These are phyloP conservation scores for Alliaria petiolata DNA, from an alignment of 345 rosid genomes.

Conservation along the genomic window DNA sequence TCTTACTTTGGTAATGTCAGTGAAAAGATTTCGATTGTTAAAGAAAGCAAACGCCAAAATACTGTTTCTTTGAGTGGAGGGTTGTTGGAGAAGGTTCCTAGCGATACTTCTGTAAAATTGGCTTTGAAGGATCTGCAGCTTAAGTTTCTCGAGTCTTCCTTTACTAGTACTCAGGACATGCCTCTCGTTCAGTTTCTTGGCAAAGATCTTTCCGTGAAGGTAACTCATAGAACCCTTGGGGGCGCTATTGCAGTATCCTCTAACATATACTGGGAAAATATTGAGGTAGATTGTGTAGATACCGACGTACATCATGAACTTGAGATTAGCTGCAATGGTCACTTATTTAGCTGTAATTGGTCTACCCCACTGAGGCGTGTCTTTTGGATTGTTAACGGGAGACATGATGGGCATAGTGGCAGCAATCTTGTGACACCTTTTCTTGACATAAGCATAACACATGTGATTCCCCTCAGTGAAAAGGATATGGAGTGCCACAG, in stretches of 20 bases:
- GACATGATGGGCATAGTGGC: conserved; percentile 42
- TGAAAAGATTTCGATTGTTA: conserved; percentile 70
- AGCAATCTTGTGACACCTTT: conserved; percentile 46
- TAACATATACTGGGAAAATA: conserved; percentile 64
- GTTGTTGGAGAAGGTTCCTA: conserved; percentile 88
- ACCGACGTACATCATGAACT: conserved; percentile 43
- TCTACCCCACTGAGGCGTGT: conserved; percentile 66
- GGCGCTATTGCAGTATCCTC: conserved; percentile 96
- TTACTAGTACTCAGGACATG: conserved; percentile 49
- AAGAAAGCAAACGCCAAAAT: conserved; percentile 49
- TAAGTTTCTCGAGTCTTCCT: conserved; percentile 76
- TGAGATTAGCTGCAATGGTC: conserved; percentile 47
- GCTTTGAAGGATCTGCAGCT: conserved; percentile 69
- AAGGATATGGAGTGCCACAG: conserved; percentile 82
- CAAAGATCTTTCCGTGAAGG: conserved; percentile 68
- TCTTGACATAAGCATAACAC: conserved; percentile 65
- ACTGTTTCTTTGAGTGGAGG: conserved; percentile 41
- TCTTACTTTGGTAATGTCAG: conserved; percentile 72
- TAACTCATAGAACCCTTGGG: conserved; percentile 92
- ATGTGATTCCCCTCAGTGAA: conserved; percentile 87
- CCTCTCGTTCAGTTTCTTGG: conserved; percentile 92
- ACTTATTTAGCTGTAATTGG: conserved; percentile 39
- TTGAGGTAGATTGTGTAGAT: conserved; percentile 84
- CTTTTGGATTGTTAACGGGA: conserved; percentile 74
- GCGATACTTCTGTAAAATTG: conserved; percentile 89